A percentile compares a stretch with the other conserved stretches of the same genome.
Evolutionary conservation across 2,329 filamentous ascomycete species (phyloP).

Genomic region (Periconia sp.): DNA sequence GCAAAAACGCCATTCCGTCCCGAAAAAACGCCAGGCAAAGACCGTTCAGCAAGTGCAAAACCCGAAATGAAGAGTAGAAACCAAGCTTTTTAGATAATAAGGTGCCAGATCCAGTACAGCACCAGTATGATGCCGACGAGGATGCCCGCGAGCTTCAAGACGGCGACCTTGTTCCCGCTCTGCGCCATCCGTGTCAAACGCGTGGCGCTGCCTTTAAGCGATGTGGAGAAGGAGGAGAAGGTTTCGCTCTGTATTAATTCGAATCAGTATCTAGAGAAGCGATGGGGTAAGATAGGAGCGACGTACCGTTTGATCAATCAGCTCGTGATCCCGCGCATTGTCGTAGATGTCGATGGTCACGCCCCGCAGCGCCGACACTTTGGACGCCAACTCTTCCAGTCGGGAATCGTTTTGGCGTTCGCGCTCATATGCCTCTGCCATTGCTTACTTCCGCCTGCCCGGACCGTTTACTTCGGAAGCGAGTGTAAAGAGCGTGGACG

Average conservation of each 20-base stretch:
- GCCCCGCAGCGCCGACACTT: conserved; percentile 87
- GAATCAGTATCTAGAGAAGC: not conserved
- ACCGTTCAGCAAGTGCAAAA: not conserved
- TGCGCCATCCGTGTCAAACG: conserved; percentile 88
- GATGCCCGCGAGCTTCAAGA: conserved; percentile 86
- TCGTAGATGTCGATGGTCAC: conserved; percentile 99
- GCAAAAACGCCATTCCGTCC: too few relatives aligned
- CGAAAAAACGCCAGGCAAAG: too few relatives aligned
- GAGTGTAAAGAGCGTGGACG: too few relatives aligned
- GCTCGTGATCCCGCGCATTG: conserved; percentile 82
- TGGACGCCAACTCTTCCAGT: conserved; percentile 84
- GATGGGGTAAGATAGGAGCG: conserved; percentile 1
- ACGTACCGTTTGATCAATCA: conserved; percentile 83
- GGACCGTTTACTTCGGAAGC: too few relatives aligned
- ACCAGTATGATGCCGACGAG: conserved; percentile 72
- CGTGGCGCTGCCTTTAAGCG: conserved; percentile 79
- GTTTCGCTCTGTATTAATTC: conserved; percentile 68
- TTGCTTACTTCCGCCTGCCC: not conserved
- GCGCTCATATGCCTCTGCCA: conserved; percentile 10
- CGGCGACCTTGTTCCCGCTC: conserved; percentile 85
- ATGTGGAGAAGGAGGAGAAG: conserved; percentile 83
- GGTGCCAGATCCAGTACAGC: conserved; percentile 67
- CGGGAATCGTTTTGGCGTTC: conserved; percentile 83
- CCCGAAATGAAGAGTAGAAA: not conserved
- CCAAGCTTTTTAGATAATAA: conserved; percentile 19